Conservation (phyloP, 2,329 filamentous ascomycete species). For the Chrysosporium queenslandicum region DNA sequence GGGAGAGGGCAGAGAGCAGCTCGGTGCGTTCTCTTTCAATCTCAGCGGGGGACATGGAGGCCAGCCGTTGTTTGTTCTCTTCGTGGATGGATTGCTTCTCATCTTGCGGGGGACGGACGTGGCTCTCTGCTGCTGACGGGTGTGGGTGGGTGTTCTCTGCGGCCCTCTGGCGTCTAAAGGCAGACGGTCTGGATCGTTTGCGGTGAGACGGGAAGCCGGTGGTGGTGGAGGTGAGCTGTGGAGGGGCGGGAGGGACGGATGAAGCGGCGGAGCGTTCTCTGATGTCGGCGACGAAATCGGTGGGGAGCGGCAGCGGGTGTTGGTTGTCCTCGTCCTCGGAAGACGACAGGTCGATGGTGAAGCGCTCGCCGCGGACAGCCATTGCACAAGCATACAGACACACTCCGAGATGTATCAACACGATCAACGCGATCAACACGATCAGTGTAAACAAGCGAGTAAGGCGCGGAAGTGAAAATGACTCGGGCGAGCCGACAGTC, state of each 20-base stretch:
- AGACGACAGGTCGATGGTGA: conserved; percentile 51
- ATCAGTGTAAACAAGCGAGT: too few species aligned
- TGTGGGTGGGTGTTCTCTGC: conserved; percentile 21
- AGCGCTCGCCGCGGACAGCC: conserved; percentile 50
- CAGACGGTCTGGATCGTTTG: conserved; percentile 60
- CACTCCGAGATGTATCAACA: too few species aligned
- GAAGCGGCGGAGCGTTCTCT: conserved; percentile 58
- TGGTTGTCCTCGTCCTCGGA: conserved; percentile 45
- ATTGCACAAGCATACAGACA: conserved; percentile 23
- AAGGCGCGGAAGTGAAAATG: neutral
- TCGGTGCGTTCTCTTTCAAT: conserved; percentile 73
- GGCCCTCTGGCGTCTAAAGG: conserved; percentile 63
- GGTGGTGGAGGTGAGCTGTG: conserved; percentile 52
- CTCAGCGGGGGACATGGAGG: conserved; percentile 68
- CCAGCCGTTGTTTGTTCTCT: conserved; percentile 66
- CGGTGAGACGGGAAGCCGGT: conserved; percentile 85
- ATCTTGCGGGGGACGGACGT: conserved; percentile 28
- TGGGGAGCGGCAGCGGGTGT: conserved; percentile 12
- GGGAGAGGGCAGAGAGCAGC: conserved; percentile 65
- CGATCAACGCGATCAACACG: too few species aligned
- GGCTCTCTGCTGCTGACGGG: conserved; percentile 11
- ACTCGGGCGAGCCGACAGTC: conserved; percentile 1
- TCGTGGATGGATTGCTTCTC: conserved; percentile 67
- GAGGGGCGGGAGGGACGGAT: conserved; percentile 26
- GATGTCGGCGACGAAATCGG: conserved; percentile 59